These are phyloP conservation scores for Agaricus bisporus DNA, from an alignment of 768 basidiomycete genomes.

Conservation along the genomic window DNA sequence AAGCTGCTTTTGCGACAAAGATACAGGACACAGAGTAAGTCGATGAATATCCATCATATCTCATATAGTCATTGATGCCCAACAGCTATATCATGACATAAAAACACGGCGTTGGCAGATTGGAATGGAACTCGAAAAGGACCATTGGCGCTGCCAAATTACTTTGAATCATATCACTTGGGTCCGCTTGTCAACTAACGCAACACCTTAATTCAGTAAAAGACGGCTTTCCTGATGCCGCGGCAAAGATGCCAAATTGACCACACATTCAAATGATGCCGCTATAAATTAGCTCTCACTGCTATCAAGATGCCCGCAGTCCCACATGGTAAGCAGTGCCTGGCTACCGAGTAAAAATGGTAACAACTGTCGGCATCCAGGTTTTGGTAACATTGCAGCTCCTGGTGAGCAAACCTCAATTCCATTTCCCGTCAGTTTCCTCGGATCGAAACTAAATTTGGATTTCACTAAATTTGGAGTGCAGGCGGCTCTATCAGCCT, in stretches of 20 bases:
- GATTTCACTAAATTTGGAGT: background rate
- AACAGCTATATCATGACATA: conserved; percentile 5
- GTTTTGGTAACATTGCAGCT: background rate
- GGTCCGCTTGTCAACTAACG: background rate
- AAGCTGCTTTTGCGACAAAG: background rate
- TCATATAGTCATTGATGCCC: background rate
- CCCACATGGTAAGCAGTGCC: background rate
- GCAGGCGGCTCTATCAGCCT: conserved; percentile 9
- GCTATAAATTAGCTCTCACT: background rate
- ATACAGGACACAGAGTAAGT: conserved; percentile 2
- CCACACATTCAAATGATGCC: background rate
- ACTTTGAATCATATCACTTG: background rate
- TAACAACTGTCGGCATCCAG: background rate
- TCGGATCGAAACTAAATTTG: background rate
- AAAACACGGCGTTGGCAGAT: background rate
- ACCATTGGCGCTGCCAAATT: background rate
- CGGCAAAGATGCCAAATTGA: background rate
- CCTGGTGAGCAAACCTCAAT: background rate
- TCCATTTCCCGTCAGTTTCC: conserved; percentile 1
- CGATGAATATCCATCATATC: background rate
- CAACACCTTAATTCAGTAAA: conserved; percentile 10
- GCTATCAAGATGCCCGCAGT: background rate
- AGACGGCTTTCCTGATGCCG: background rate
- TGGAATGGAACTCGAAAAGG: conserved; percentile 2
- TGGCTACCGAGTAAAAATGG: too few relatives aligned